Base-by-base conservation (phyloP, 371 early-diverging fungal species). In the Chytridium lagenaria region DNA sequence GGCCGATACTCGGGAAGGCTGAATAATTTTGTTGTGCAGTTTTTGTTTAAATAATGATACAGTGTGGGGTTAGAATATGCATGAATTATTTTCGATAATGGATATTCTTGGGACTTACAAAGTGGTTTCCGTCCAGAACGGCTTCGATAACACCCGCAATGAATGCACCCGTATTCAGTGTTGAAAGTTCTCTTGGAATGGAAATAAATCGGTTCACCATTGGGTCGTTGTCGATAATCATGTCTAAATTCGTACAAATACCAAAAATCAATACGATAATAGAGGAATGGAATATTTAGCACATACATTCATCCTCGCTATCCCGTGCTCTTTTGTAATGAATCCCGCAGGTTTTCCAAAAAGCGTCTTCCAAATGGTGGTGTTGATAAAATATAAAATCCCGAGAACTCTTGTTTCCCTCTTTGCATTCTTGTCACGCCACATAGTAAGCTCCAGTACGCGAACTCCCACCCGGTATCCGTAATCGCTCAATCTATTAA, bases 151-250 rank as follows among this genome's bases (percentile, higher is more conserved):
- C 90, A 2, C 98, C 98, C 55, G 96, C 96, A 59, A 96, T 85
- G 79, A 96, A 96, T 1, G 98, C 96, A 50, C 95, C 93, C 28
- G 94, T 92, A 80, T 94, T 95, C 23, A 98, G 88, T 52, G 92
- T 90, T 31, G 94, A 87, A 71, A 95, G 85, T 73, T 98, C 98
- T 75, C 75, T 93, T 0, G 98, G 98, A 3, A 95, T 90, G 1
- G 96, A 94, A 59, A 98, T 94, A 82, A 90, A 97, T 78, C 90
- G 91, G 50, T 89, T 90, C 49, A 96, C 84, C 7, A 91, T 69
- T 0, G 96, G 97, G 61, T 98, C 97, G 73, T 97, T 96, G 80
- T 98, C 98, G 23, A 93, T 92, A 40, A 98, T 94, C 98, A 98
- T 98, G 76, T 97, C 93, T 95, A 28, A 59, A 36, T n/a, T 22